phyloP scores from a whole-genome alignment of 2,329 filamentous ascomycete species.

The Xylaria sp. region DNA sequence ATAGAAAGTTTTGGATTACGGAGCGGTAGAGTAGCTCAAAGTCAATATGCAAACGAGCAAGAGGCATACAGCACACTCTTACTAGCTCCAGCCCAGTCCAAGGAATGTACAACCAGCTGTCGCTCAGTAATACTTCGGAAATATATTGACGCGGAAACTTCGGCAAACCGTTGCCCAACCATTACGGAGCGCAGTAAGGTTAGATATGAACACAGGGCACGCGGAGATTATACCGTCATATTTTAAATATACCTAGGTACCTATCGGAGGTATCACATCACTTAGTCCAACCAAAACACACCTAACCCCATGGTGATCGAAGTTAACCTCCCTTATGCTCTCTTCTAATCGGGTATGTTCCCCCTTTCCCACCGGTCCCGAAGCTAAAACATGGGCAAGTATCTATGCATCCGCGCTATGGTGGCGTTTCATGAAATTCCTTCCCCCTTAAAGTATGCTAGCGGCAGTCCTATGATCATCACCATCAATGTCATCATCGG shows the following conservation, averaged over 20 bases:
- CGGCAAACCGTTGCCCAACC: too few relatives aligned
- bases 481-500: neutral
- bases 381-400: constrained; percentile 20
- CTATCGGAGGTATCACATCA: neutral
- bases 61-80: neutral
- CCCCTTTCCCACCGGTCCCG: constrained; percentile 21
- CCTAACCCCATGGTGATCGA: constrained; percentile 5
- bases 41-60: neutral
- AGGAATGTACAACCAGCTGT: too few relatives aligned
- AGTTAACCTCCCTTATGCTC: constrained; percentile 21
- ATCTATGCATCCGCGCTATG: constrained; percentile 31
- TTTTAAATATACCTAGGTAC: neutral
- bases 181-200: too few relatives aligned
- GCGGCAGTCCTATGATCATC: constrained; percentile 4
- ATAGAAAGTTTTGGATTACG: too few relatives aligned
- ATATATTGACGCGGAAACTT: too few relatives aligned
- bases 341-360: constrained; percentile 37
- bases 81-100: too few relatives aligned
- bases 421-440: constrained; percentile 3
- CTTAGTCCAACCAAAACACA: constrained; percentile 1
- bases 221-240: neutral
- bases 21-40: too few relatives aligned
- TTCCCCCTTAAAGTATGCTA: neutral
- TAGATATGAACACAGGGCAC: neutral
- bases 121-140: too few relatives aligned